Conservation (phyloP, 2,329 filamentous ascomycete species). For the Cytospora piceae region DNA sequence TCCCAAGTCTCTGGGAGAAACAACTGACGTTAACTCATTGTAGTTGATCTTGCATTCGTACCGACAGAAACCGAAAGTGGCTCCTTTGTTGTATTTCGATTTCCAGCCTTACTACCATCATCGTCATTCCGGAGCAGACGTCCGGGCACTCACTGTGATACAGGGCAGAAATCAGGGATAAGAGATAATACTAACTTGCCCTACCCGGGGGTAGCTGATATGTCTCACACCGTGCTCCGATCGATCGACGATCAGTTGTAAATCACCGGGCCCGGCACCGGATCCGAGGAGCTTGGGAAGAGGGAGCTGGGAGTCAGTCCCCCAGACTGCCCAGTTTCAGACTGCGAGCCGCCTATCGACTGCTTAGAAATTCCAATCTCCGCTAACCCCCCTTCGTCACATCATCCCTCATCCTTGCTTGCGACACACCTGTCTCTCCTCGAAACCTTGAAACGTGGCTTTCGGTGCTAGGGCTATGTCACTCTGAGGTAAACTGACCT, state of each 20-base stretch:
- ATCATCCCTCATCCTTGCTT: slow-evolving; percentile 1
- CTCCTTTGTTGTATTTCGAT: neutral
- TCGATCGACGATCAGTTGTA: neutral
- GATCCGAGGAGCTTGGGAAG: neutral
- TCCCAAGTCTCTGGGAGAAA: neutral
- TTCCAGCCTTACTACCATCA: neutral
- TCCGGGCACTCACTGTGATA: neutral
- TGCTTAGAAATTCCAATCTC: too few relatives aligned
- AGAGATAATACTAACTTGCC: too few relatives aligned
- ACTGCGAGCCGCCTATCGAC: too few relatives aligned
- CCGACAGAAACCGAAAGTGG: neutral
- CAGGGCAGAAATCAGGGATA: too few relatives aligned
- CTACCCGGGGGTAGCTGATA: too few relatives aligned
- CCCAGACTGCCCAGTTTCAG: neutral
- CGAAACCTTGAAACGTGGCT: neutral
- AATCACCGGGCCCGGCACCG: neutral
- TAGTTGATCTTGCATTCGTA: neutral
- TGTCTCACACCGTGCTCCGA: neutral
- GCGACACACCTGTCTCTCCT: neutral
- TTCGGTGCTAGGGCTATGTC: neutral
- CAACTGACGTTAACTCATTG: neutral
- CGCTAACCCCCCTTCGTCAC: neutral
- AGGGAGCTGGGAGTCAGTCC: too few relatives aligned
- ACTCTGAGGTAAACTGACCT: neutral
- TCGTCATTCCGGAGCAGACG: neutral